Base-by-base conservation (phyloP, 2,329 filamentous ascomycete species). In the Hawksworthiomyces lignivorus region DNA sequence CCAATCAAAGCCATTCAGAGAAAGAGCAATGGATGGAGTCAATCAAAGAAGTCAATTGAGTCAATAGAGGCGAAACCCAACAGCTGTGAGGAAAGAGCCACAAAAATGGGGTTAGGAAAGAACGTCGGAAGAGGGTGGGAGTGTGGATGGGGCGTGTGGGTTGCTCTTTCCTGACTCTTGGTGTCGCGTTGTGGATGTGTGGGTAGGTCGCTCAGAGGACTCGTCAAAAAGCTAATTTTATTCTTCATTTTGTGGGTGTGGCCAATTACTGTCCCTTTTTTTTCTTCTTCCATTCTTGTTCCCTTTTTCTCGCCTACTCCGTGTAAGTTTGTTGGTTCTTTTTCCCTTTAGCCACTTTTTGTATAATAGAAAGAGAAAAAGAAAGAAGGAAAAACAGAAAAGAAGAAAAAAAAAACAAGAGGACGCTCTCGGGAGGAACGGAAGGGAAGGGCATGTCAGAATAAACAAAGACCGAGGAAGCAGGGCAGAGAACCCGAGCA, bases 111-210 rank as follows among this genome's bases (percentile, higher is more conserved):
- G n/a, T n/a, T n/a, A n/a, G n/a, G n/a, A n/a, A n/a, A n/a, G n/a
- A n/a, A n/a, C n/a, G n/a, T n/a, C n/a, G 36, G 36, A 22, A 32
- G 27, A 18, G 32, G 32, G 31, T 31, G 27, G n/a, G 29, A 31
- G 29, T n/a, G 29, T 17, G 29, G 12, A 5, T 29, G 9, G 27
- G 27, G 28, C 10, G 38, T 14, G 21, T 33, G 39, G 39, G 39
- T 36, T 31, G 33, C 28, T 26, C 28, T 24, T 33, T 33, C 40
- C 26, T 24, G 8, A 12, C 27, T 31, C 21, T 24, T 39, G 39
- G 35, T 39, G 39, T 45, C 43, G 43, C 27, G 39, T 39, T 35
- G 31, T 42, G 39, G 43, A 24, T 41, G 43, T 45, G 43, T 45
- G 38, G 43, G 34, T 41, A 29, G n/a, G n/a, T n/a, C n/a, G n/a